Base-by-base conservation (phyloP, 768 basidiomycete species). In the Fibroporia radiculosa region DNA sequence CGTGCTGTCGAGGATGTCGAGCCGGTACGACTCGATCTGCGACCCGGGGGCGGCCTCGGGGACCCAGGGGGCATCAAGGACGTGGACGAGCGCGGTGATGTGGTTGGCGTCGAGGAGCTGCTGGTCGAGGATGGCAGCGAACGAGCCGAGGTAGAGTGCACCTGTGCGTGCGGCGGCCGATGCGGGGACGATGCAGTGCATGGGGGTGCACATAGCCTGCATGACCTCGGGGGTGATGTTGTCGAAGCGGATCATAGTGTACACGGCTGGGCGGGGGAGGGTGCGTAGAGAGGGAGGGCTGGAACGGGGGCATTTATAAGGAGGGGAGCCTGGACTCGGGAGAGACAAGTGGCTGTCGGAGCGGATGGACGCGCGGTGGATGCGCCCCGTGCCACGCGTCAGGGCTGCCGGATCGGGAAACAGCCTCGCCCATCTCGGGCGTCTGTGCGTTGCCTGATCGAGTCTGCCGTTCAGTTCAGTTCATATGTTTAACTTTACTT, bases 181-280 rank as follows among this genome's bases (percentile, higher is more conserved):
- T 35, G 33, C 66, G 31, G 63, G 25, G 74, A 85, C 67, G 56
- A 88, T 76, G 51, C 74, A 73, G 64, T 88, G 84, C 85, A 88
- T 86, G 0, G 85, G 85, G 0, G 84, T 88, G 66, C 84, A 86
- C 79, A 88, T 84, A 6, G 85, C 80, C 60, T 85, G 81, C 73
- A 83, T 78, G 39, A 87, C 82, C 55, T 86, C 84, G 23, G 78
- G 75, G 11, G 84, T 72, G 49, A 87, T 67, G 44, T 70, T 75
- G 61, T 87, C 84, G 70, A 87, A 86, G 42, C 84, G 78, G 59
- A 88, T 87, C 84, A 87, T 87, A 18, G 41, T 20, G 40, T 7
- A n/a, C n/a, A n/a, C n/a, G n/a, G n/a, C n/a, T n/a, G n/a, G n/a
- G n/a, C n/a, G n/a, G n/a, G n/a, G n/a, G n/a, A n/a, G n/a, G n/a